Conservation (phyloP, 495 filamentous ascomycete genomes). For the Schizothecium vesticola region DNA sequence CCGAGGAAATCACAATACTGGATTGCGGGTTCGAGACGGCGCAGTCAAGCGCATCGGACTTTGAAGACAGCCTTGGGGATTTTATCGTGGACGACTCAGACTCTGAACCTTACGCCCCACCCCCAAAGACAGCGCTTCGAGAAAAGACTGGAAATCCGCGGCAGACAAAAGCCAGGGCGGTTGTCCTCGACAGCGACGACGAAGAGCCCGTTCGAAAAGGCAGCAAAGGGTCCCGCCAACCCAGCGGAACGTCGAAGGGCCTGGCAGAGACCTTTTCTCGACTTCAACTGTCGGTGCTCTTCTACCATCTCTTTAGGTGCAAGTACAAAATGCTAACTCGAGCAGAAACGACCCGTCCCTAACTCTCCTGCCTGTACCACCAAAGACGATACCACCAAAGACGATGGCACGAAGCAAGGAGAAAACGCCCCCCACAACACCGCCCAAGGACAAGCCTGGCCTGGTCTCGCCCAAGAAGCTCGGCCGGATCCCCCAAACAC, state of each 20-base stretch:
- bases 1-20: conserved; percentile 19
- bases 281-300: conserved; percentile 17
- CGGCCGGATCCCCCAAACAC: conserved; percentile 32
- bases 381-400: neutral
- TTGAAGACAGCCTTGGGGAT: conserved; percentile 10
- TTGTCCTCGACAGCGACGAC: neutral
- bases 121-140: conserved; percentile 5
- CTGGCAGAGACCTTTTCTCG: conserved; percentile 22
- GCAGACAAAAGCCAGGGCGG: neutral
- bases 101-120: conserved; percentile 2
- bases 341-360: conserved; percentile 7
- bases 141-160: neutral
- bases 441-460: conserved; percentile 24
- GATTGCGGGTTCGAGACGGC: conserved; percentile 16
- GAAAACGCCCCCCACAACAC: conserved; percentile 20
- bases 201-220: neutral
- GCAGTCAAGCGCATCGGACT: conserved; percentile 15
- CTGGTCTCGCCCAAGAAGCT: conserved; percentile 37
- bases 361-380: neutral
- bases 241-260: conserved; percentile 3
- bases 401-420: neutral
- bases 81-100: conserved; percentile 15
- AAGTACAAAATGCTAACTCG: neutral
- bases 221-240: neutral
- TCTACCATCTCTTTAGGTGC: neutral